Evolutionary conservation across 139 green algal species (phyloP), one percentile per base, ranked within the genome.

Genomic region (Chlorella sp.): DNA sequence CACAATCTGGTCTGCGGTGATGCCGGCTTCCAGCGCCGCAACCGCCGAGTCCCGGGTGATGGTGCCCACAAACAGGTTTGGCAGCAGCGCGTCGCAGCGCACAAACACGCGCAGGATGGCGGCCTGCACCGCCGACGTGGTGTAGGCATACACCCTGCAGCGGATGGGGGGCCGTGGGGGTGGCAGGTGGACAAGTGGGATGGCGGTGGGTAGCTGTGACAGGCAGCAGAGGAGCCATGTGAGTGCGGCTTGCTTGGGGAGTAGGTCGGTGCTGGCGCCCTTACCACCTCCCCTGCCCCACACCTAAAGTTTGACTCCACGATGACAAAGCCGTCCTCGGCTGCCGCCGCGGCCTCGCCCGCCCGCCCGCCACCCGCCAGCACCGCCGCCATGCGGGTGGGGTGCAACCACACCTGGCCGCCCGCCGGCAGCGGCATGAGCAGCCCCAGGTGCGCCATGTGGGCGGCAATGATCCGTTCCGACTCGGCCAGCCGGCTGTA

Each of bases 281-380:
- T n/a, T n/a, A n/a, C n/a, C n/a, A n/a, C n/a, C n/a, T n/a, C n/a
- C n/a, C n/a, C n/a, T n/a, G n/a, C 26, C 6, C 11, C 56, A 36
- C 81, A 96, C 94, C 91, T 90, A 85, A 92, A 97, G 89, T 97
- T 98, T 62, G 94, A 96, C 77, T 98, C 95, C 38, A 97, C 94
- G 36, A 98, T 93, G 56, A 97, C 91, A 79, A 90, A 92, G 70
- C 94, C 93, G 1, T 90, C 87, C n/a, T 60, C 81, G 1, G 64
- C 68, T 20, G 44, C 26, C 8, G 34, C 80, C 41, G 26, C 70
- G 40, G 24, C 40, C 36, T 70, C 54, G 19, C n/a, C 64, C 2
- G 28, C 40, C 34, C 80, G 43, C 36, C 87, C 77, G 64, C 85
- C 82, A 17, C 64, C 75, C 28, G 83, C 64, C 64, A 93, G 60